phyloP scores from a whole-genome alignment of 2,329 filamentous ascomycete species.

The Pseudogymnoascus sp. region DNA sequence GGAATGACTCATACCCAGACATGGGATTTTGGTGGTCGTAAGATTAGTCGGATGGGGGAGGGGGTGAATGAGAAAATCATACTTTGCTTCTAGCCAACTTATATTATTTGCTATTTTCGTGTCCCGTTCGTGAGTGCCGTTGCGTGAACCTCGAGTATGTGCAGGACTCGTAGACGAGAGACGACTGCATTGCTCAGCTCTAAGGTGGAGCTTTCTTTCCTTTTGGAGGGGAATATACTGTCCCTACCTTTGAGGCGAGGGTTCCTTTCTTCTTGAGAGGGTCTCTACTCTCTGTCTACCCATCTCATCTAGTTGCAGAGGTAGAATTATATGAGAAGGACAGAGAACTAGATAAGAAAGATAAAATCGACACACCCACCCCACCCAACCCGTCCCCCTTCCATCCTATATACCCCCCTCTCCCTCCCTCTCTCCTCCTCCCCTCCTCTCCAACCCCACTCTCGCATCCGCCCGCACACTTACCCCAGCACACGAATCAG shows the following conservation, averaged over 20 bases:
- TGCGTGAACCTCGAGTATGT: background rate
- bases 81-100: background rate
- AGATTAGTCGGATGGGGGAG: background rate
- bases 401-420: background rate
- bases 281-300: background rate
- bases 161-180: background rate
- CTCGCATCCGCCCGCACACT: background rate
- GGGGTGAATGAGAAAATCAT: background rate
- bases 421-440: background rate
- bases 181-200: background rate
- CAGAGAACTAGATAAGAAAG: too few species aligned
- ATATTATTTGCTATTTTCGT: background rate
- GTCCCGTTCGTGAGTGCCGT: background rate
- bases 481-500: background rate
- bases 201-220: background rate
- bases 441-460: background rate
- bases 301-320: background rate
- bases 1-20: background rate
- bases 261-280: too few species aligned
- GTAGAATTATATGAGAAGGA: too few species aligned
- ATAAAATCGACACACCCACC: background rate
- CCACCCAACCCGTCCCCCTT: background rate
- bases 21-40: background rate
- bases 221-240: background rate
- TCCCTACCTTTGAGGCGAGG: too few species aligned